Conservation (phyloP, 352 stramenopile genomes). For the Pythium grandisporangium region DNA sequence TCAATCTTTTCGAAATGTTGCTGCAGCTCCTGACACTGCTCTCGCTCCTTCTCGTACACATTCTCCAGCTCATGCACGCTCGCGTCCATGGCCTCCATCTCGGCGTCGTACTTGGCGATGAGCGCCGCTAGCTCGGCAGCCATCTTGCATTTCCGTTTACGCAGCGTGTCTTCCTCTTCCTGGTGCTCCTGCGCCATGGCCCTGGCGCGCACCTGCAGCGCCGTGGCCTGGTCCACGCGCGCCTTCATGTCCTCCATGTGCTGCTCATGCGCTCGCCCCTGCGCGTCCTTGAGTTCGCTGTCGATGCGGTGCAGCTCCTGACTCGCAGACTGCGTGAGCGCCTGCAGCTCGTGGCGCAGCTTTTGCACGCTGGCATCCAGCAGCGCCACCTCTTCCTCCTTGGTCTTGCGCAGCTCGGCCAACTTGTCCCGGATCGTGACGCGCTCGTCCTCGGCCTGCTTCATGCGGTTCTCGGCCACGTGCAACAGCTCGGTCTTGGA, state of each 20-base stretch:
- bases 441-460: slow-evolving; percentile 77
- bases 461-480: slow-evolving; percentile 64
- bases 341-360: slow-evolving; percentile 62
- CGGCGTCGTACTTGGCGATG: slow-evolving; percentile 70
- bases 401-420: slow-evolving; percentile 62
- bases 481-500: slow-evolving; percentile 77
- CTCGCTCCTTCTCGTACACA: slow-evolving; percentile 32
- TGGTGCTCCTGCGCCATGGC: slow-evolving; percentile 80
- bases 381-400: slow-evolving; percentile 74
- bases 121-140: slow-evolving; percentile 55
- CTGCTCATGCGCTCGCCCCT: slow-evolving; percentile 62
- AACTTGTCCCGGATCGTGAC: slow-evolving; percentile 69
- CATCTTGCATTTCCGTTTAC: slow-evolving; percentile 79
- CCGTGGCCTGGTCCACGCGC: slow-evolving; percentile 41
- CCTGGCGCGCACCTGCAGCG: slow-evolving; percentile 37
- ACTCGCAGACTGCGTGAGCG: slow-evolving; percentile 61
- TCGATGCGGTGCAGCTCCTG: slow-evolving; percentile 76
- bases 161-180: slow-evolving; percentile 66
- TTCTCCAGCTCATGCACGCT: slow-evolving; percentile 39
- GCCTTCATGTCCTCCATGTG: slow-evolving; percentile 75
- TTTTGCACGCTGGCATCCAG: slow-evolving; percentile 79
- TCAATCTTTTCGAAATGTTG: slow-evolving; percentile 86
- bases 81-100: slow-evolving; percentile 55
- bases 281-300: slow-evolving; percentile 60
- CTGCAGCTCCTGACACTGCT: slow-evolving; percentile 59